These are phyloP conservation scores for Poa pratensis DNA, from an alignment of 176 grass and related monocot species.

Conservation along the genomic window DNA sequence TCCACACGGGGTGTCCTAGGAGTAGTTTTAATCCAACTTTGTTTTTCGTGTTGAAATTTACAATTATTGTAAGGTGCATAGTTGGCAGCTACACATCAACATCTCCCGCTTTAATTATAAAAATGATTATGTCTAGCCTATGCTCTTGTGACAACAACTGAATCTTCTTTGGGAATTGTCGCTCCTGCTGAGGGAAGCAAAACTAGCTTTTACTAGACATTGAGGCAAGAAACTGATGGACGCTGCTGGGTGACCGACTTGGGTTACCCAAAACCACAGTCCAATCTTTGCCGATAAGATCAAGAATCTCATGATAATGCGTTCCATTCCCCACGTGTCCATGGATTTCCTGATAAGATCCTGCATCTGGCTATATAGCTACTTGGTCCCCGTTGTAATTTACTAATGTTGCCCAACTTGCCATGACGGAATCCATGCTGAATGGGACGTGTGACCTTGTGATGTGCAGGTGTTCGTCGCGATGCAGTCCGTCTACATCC, in stretches of 20 bases:
- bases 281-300: conserved; percentile 32
- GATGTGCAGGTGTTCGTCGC: conserved; percentile 75
- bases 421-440: not conserved
- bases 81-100: not conserved
- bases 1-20: not conserved
- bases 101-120: not conserved
- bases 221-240: not conserved
- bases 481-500: conserved; percentile 88
- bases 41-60: not conserved
- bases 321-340: not conserved
- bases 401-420: not conserved
- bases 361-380: conserved; percentile 8
- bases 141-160: conserved; percentile 12
- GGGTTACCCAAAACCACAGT: not conserved
- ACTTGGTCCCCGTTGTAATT: not conserved
- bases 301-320: not conserved
- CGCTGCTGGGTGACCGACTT: not conserved
- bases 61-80: not conserved
- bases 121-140: not conserved
- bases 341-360: conserved; percentile 40
- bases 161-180: not conserved
- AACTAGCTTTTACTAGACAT: not conserved
- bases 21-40: not conserved
- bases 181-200: conserved; percentile 20
- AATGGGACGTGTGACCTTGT: not conserved